Conservation (phyloP, 2,329 filamentous ascomycete species). For the Thelonectria blattea region DNA sequence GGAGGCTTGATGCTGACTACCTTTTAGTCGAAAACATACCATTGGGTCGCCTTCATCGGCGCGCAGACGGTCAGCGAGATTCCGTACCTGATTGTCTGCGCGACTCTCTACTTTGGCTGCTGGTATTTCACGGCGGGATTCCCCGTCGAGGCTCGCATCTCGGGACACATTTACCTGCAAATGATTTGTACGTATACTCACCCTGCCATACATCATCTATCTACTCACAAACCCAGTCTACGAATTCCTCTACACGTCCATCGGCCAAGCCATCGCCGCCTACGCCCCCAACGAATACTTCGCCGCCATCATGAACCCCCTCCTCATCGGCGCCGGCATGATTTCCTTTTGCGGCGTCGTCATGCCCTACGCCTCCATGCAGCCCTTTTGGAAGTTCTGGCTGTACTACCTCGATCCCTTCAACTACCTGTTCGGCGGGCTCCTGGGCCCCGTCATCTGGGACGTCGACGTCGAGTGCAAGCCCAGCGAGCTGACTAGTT, state of each 20-base stretch:
- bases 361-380: constrained; percentile 31
- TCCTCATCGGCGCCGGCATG: constrained; percentile 49
- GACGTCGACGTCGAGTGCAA: constrained; percentile 46
- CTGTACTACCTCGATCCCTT: constrained; percentile 52
- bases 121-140: constrained; percentile 54
- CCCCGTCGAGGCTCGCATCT: constrained; percentile 47
- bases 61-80: constrained; percentile 50
- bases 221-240: constrained; percentile 42
- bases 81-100: constrained; percentile 47
- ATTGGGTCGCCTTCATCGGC: constrained; percentile 58
- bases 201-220: background rate
- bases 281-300: constrained; percentile 58
- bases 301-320: constrained; percentile 54
- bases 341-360: constrained; percentile 38
- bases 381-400: constrained; percentile 40
- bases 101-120: constrained; percentile 51
- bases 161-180: constrained; percentile 53
- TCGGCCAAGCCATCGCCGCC: constrained; percentile 53
- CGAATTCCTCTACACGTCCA: constrained; percentile 48
- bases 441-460: constrained; percentile 46
- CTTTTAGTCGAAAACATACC: constrained; percentile 52
- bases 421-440: constrained; percentile 48
- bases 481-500: constrained; percentile 37
- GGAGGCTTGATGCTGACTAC: background rate
- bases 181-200: constrained; percentile 51